A percentile compares a stretch with the other conserved stretches of the same genome.
These are phyloP conservation scores for Gossypium davidsonii DNA, from an alignment of 441 rosid species.

Conservation along the genomic window DNA sequence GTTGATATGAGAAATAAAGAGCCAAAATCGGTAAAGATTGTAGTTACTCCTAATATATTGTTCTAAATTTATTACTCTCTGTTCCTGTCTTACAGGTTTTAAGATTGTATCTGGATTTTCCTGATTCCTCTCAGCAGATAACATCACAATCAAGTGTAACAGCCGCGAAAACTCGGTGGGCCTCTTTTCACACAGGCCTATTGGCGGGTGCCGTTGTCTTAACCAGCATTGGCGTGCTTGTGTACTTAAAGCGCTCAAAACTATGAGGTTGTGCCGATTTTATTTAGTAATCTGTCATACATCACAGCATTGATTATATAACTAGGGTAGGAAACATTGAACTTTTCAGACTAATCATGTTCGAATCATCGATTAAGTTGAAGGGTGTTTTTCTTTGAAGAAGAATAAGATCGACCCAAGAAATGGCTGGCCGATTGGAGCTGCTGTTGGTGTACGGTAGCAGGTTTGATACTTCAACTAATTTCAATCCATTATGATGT, in stretches of 20 bases:
- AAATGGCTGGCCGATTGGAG: neutral
- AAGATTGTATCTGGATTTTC: slow-evolving; percentile 64
- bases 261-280: slow-evolving; percentile 17
- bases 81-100: slow-evolving; percentile 38
- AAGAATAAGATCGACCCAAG: neutral
- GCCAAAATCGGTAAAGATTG: neutral
- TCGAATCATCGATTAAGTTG: neutral
- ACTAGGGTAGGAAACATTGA: neutral
- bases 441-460: neutral
- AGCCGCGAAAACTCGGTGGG: slow-evolving; percentile 25
- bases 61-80: neutral
- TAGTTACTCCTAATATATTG: neutral
- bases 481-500: neutral
- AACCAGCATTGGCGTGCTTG: slow-evolving; percentile 54
- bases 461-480: neutral
- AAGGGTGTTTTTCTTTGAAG: neutral
- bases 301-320: neutral
- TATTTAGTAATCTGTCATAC: neutral
- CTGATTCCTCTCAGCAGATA: slow-evolving; percentile 33
- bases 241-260: slow-evolving; percentile 59
- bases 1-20: neutral
- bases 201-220: slow-evolving; percentile 56
- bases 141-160: slow-evolving; percentile 21
- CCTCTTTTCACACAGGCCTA: slow-evolving; percentile 35
- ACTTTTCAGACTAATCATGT: neutral